Percentiles rank a stretch among this genome's conserved stretches.
These are phyloP conservation scores for Thyridium curvatum DNA, from an alignment of 2,329 filamentous ascomycete species.

Conservation along the genomic window DNA sequence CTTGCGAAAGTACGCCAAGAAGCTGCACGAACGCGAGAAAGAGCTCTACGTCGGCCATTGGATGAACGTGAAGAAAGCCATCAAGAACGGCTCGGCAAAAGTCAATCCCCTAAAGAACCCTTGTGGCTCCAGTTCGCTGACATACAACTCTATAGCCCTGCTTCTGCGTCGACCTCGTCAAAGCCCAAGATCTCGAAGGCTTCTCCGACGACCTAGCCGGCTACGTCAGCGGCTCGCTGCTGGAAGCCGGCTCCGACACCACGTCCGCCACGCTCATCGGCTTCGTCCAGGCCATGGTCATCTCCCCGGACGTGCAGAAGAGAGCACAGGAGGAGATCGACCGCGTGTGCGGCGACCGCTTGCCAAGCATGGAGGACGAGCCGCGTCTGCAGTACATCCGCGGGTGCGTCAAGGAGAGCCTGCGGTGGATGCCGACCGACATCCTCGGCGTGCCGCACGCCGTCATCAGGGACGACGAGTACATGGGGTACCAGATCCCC, in stretches of 20 bases:
- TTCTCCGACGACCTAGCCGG: constrained; percentile 22
- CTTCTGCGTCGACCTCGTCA: constrained; percentile 8
- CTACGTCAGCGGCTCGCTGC: constrained; percentile 26
- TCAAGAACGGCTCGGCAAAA: constrained; percentile 14
- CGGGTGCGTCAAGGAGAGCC: constrained; percentile 34
- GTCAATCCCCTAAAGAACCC: no score
- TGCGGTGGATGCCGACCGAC: constrained; percentile 37
- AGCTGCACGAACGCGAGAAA: constrained; percentile 35
- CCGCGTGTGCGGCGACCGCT: constrained; percentile 29
- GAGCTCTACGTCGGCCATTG: constrained; percentile 32
- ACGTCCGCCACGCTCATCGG: constrained; percentile 30
- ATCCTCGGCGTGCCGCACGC: constrained; percentile 35
- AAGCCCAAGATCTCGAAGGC: constrained; percentile 13
- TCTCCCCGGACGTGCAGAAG: no score
- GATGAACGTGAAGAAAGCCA: constrained; percentile 28
- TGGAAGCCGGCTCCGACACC: constrained; percentile 36
- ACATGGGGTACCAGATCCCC: constrained; percentile 39
- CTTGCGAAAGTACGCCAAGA: constrained; percentile 27
- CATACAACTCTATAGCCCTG: constrained; percentile 29
- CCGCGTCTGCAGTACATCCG: constrained; percentile 33
- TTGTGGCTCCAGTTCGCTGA: no score
- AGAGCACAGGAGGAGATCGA: constrained; percentile 25
- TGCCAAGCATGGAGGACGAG: constrained; percentile 30
- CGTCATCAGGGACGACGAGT: constrained; percentile 32
- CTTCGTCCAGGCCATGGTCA: constrained; percentile 31